Base-by-base conservation (phyloP, 2,329 filamentous ascomycete species). In the Ilyonectria mors-panacis region DNA sequence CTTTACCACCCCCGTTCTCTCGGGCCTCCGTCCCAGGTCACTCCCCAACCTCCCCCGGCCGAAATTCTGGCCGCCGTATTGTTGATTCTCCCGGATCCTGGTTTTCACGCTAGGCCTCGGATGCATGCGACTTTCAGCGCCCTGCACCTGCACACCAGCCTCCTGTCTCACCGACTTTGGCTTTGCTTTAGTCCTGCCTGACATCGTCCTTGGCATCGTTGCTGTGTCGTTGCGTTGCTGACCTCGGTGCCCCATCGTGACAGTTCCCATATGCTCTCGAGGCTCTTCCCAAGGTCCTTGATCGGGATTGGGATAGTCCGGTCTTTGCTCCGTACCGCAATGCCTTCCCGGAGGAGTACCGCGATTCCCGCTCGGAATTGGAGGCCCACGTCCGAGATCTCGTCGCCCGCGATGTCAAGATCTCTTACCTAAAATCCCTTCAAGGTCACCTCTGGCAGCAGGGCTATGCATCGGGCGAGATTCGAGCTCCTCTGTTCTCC, bases 401-500 rank as follows among this genome's bases (percentile, higher is more conserved):
- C 69, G 91, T 93, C 75, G 83, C 85, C 67, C 87, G 86, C 69
- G 93, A 96, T 78, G 85, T 94, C 76, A 96, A 95, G 81, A 85
- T 90, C 66, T 83, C 92, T 47, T 94, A 94, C 80, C 85, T 95
- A 70, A 96, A 96, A 83, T 88, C 88, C 65, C 88, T 95, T 48
- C 93, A 96, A 82, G 92, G 93, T 73, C 90, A 93, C 75, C 86
- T 96, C 45, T 96, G 93, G 93, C 85, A 90, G 75, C 86, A 86
- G 44, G 93, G 93, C 66, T 96, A 95, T 81, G 84, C 85, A 67
- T 88, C 86, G 58, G 92, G 92, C 59, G 85, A 89, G 68, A 87
- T 95, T 70, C 87, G 88, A 68, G 93, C 93, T 28, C 91, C 92
- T 10, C 84, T 96, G 66, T 96, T 94, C 78, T 82, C 87, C 5